Base-by-base conservation (phyloP, 1,284 basidiomycete species). In the Ganoderma lingzhi region DNA sequence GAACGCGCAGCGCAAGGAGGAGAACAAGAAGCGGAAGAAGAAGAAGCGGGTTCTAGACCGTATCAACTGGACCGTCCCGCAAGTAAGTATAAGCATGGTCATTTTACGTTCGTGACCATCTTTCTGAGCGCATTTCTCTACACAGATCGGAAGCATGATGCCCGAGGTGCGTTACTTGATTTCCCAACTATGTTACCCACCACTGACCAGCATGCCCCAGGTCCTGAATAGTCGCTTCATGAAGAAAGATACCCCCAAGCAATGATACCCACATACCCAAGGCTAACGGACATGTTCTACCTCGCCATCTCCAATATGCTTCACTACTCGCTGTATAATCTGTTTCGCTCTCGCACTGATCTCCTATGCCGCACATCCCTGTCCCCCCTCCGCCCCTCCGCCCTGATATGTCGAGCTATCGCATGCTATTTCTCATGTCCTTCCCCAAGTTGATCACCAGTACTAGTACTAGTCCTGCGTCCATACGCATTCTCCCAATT, bases 1-100 rank as follows among this genome's bases (percentile, higher is more conserved):
- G 19, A 65, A 62, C 12, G 30, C 14, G 0, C 42, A 64, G 51
- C 65, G 62, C 44, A 63, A 35, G 19, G 32, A 28, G 6, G 30
- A 17, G 28, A 63, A 63, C 23, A 28, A 9, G 62, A 56, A 39
- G 51, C 44, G 32, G 30, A 42, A 56, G 14, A 44, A 45, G 30
- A 28, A 51, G 9, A 60, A 37, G 4, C n/a, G 28, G 1, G 62
- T 70, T 15, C 51, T 66, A 19, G 65, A 65, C 8, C 56, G 35
- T 10, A 62, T 64, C 12, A 62, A 67, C 37, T 66, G 62, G 56
- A 35, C 53, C 19, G 65, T 64, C 4, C 69, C 69, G 15, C 65
- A 64, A 63, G 69, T 65, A 48, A 55, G 69, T n/a, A 60, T 65
- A 48, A 55, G 69, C 32, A 60, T 19, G 14, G 53, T 4, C 53